These are phyloP conservation scores for Phytophthora pini DNA, from an alignment of 352 stramenopile species.

Conservation along the genomic window DNA sequence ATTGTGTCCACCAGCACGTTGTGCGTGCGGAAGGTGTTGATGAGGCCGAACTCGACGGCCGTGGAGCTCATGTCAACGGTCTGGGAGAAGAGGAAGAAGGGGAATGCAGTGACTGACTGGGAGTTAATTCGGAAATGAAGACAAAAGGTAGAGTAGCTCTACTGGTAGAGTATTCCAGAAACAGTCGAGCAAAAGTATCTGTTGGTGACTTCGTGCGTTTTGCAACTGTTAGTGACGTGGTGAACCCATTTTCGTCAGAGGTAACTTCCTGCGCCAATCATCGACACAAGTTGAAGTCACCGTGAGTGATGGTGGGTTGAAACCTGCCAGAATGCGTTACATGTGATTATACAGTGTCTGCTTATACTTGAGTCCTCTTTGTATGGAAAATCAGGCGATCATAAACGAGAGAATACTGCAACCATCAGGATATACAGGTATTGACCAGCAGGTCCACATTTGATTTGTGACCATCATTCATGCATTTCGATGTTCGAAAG, in stretches of 20 bases:
- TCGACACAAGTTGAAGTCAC: constrained; percentile 18
- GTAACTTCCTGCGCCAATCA: constrained; percentile 12
- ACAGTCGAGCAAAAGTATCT: not conserved
- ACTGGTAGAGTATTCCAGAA: not conserved
- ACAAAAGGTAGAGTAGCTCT: not conserved
- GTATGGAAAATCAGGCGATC: too few relatives aligned
- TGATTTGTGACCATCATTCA: too few relatives aligned
- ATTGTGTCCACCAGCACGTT: constrained; percentile 61
- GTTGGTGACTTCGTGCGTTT: not conserved
- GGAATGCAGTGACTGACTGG: constrained; percentile 1
- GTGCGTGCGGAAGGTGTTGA: constrained; percentile 61
- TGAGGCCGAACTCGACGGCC: constrained; percentile 52
- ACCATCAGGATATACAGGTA: too few relatives aligned
- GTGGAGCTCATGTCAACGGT: constrained; percentile 42
- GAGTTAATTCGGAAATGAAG: constrained; percentile 25
- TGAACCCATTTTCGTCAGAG: constrained; percentile 18
- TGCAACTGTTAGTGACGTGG: constrained; percentile 13
- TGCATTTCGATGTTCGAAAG: too few relatives aligned
- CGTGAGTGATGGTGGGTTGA: constrained; percentile 36
- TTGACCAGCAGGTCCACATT: too few relatives aligned
- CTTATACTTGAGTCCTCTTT: too few relatives aligned
- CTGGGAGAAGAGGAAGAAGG: too few relatives aligned
- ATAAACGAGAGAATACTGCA: too few relatives aligned
- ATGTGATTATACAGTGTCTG: not conserved
- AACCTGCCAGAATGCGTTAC: constrained; percentile 8